phyloP scores from a whole-genome alignment of 176 grass and related monocot genomes.

The Carex scoparia region DNA sequence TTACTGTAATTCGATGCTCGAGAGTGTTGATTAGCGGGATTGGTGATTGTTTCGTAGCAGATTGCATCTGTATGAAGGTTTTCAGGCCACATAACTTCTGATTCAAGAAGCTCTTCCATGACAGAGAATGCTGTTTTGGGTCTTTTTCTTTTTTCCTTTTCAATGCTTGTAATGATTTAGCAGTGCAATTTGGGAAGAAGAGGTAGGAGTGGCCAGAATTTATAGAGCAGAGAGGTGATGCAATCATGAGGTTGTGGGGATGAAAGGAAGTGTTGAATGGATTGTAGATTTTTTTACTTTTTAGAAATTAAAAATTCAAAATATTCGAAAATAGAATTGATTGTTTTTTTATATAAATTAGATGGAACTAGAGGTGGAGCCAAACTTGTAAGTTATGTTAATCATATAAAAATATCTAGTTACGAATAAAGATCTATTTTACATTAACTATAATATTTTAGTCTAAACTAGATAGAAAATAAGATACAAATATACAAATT shows the following conservation, averaged over 20 bases:
- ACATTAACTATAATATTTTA: too few species aligned
- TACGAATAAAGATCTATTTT: too few species aligned
- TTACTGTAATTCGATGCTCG: neutral
- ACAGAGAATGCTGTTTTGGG: neutral
- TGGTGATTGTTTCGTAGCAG: neutral
- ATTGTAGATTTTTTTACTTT: too few species aligned
- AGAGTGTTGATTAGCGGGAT: neutral
- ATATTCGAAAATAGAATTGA: too few species aligned
- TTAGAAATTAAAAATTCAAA: too few species aligned
- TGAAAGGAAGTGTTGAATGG: neutral
- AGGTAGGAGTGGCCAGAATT: neutral
- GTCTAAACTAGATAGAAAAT: too few species aligned
- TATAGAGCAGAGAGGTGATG: neutral
- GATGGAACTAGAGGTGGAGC: too few species aligned
- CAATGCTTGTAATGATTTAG: constrained; percentile 5
- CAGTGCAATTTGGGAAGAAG: neutral
- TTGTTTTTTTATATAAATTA: too few species aligned
- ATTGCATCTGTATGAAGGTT: neutral
- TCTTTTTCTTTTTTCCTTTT: neutral
- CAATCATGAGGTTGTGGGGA: neutral
- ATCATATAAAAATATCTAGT: too few species aligned
- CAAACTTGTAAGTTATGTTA: too few species aligned
- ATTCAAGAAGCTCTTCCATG: constrained; percentile 48
- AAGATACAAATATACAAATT: too few species aligned
- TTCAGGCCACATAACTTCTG: constrained; percentile 66